phyloP scores from a whole-genome alignment of 2,329 filamentous ascomycete species.

The Pleomassaria siparia region DNA sequence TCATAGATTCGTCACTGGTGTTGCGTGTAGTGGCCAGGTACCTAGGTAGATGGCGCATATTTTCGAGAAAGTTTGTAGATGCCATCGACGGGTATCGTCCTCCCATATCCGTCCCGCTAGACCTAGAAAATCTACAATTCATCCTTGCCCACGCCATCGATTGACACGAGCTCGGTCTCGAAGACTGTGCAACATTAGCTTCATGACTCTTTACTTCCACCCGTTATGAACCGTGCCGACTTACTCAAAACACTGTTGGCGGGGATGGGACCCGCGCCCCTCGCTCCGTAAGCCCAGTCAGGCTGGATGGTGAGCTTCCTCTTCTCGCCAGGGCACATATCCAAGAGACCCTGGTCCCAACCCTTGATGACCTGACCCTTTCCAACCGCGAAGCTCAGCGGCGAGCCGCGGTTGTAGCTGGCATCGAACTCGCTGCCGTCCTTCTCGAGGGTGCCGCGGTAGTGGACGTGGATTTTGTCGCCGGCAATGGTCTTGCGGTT shows the following conservation, averaged over 20 bases:
- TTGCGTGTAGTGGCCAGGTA: not conserved
- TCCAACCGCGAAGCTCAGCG: constrained; percentile 79
- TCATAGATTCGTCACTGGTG: not conserved
- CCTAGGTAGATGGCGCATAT: not conserved
- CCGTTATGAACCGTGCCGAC: constrained; percentile 20
- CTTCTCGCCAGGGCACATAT: constrained; percentile 98
- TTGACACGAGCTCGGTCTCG: constrained; percentile 85
- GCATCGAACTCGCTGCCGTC: constrained; percentile 61
- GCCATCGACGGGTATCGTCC: not conserved
- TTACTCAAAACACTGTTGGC: constrained; percentile 75
- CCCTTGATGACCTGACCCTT: constrained; percentile 90
- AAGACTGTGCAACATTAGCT: constrained; percentile 62
- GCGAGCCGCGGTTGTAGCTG: constrained; percentile 73
- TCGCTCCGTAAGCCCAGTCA: constrained; percentile 78
- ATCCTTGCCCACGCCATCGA: constrained; percentile 66
- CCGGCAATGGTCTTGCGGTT: constrained; percentile 69
- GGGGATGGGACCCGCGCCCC: constrained; percentile 82
- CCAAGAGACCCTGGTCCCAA: constrained; percentile 88
- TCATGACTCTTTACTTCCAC: not conserved
- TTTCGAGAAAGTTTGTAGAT: not conserved
- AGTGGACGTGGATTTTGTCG: constrained; percentile 84
- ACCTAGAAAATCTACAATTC: constrained; percentile 32
- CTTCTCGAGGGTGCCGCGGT: constrained; percentile 75
- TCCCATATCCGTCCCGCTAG: not conserved
- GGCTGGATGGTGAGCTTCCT: constrained; percentile 86